Evolutionary conservation across 768 basidiomycete genomes (phyloP).

Genomic region (Galerina marginata): DNA sequence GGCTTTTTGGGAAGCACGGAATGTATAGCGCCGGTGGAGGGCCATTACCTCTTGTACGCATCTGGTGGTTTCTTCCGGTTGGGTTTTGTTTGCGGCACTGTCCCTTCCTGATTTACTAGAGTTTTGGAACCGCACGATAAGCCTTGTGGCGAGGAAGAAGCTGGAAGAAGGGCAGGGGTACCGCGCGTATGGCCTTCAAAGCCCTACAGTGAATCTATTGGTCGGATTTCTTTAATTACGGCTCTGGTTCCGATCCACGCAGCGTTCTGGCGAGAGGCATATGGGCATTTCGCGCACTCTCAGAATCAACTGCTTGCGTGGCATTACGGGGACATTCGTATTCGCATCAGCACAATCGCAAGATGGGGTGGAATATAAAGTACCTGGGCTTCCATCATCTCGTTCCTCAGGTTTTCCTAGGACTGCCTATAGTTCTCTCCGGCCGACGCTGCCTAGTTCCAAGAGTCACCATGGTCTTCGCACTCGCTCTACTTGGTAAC

Average conservation of each 20-base stretch:
- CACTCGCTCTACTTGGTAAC: conserved; percentile 17
- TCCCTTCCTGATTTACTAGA: too few relatives aligned
- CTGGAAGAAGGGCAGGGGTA: too few relatives aligned
- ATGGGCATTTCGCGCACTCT: neutral
- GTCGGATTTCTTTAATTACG: too few relatives aligned
- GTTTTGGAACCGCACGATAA: too few relatives aligned
- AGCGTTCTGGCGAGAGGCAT: too few relatives aligned
- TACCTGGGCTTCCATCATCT: neutral
- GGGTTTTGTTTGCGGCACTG: neutral
- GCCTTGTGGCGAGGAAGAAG: too few relatives aligned
- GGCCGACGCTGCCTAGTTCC: neutral
- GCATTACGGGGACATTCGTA: neutral
- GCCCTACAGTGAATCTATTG: too few relatives aligned
- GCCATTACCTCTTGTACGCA: neutral
- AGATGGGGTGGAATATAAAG: neutral
- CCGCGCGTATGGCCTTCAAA: too few relatives aligned
- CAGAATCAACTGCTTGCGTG: neutral
- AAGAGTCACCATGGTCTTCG: conserved; percentile 15
- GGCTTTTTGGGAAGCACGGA: neutral
- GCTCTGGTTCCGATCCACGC: too few relatives aligned
- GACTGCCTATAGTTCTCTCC: neutral
- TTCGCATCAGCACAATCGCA: neutral
- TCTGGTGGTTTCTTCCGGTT: neutral
- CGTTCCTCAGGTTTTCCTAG: neutral
- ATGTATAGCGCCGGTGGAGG: neutral